These are phyloP conservation scores for Ormosia emarginata DNA, from an alignment of 306 rosid genomes.

Conservation along the genomic window DNA sequence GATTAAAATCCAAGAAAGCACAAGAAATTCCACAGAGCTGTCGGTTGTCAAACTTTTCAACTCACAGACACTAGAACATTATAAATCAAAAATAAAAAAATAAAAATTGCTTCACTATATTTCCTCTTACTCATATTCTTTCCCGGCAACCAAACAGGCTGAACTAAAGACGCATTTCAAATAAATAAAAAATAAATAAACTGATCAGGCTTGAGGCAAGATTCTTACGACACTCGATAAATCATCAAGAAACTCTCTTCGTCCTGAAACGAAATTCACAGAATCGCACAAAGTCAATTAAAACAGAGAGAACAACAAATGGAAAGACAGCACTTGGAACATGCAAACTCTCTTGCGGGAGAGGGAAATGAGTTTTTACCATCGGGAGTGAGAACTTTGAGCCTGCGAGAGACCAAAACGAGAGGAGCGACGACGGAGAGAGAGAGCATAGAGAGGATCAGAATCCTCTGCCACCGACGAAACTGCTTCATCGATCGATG, in stretches of 20 bases:
- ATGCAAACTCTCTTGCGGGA: not conserved
- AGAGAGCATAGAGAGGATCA: conserved; percentile 80
- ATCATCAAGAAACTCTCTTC: conserved; percentile 64
- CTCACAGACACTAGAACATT: not conserved
- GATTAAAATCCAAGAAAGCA: conserved; percentile 9
- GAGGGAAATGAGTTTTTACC: conserved; percentile 37
- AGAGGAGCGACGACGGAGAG: conserved; percentile 85
- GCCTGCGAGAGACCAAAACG: conserved; percentile 56
- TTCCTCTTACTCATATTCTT: not conserved
- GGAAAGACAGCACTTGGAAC: not conserved
- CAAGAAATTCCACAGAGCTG: not conserved
- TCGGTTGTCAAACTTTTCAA: not conserved
- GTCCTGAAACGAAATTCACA: conserved; percentile 47
- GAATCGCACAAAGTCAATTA: conserved; percentile 27
- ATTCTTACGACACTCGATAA: conserved; percentile 70
- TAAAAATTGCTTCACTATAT: not conserved
- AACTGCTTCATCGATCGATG: conserved; percentile 75
- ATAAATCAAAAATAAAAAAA: not conserved
- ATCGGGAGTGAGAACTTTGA: conserved; percentile 34
- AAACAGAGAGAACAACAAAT: not conserved
- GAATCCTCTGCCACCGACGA: conserved; percentile 80
- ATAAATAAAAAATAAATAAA: not conserved
- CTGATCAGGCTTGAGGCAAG: conserved; percentile 19
- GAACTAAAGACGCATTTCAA: not conserved
- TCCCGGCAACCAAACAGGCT: conserved; percentile 23